Evolutionary conservation across 2,329 filamentous ascomycete genomes (phyloP), one percentile per base, ranked within the genome.

Genomic region (Boeremia exigua): DNA sequence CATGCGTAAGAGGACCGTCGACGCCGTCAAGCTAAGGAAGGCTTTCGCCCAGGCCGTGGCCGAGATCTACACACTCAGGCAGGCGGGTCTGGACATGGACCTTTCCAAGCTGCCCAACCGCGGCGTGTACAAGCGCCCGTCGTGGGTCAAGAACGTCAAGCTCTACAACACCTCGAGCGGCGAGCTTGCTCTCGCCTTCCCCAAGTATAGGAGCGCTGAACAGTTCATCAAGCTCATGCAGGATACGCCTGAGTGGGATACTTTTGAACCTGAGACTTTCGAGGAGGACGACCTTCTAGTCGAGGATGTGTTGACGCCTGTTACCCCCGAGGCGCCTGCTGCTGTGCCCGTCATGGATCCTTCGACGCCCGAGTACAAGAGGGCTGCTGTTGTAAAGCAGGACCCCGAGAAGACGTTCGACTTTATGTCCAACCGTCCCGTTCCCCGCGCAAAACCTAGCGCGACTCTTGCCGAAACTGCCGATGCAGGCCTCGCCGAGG

Each of bases 31-130:
- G 10, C 60, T 73, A 14, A 65, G 65, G 40, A 72, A 67, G 38
- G 77, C 81, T 29, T 78, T 87, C 36, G 82, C 84, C 58, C 80
- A 83, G 58, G 81, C 85, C 4, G 75, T 84, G 10, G 80, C 87
- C 5, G 85, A 88, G 66, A 72, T 85, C 4, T 80, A 81, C 56
- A 72, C 82, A 3, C 70, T 85, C 25, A 66, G 67, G 48, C 58
- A 74, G 34, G 64, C 69, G 5, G 66, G 65, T 15, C 44, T 68
- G 28, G 56, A 67, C 25, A 47, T 73, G 46, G 67, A 71, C 42
- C 42, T 73, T 2, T 61, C 68, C 15, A 63, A 62, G 28, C 60
- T 62, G 34, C 56, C 67, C 37, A 68, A 71, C 39, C 65, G 64
- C 27, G 71, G 69, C n/a, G 56, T 69, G 17, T 70, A 71, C 46